phyloP scores from a whole-genome alignment of 495 filamentous ascomycete genomes.

The Bryoglossum gracile region DNA sequence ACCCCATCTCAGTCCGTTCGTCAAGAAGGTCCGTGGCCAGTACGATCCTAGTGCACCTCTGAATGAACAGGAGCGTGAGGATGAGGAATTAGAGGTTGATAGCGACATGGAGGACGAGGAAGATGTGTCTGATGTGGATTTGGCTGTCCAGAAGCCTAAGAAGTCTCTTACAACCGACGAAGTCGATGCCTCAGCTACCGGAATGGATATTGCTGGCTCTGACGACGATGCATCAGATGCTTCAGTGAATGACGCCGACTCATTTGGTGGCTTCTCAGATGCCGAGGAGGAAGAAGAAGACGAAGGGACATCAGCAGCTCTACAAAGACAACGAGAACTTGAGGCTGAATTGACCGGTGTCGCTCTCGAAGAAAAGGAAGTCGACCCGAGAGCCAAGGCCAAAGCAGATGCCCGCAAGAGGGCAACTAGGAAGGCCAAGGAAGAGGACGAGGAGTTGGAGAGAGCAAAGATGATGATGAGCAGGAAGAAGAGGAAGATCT shows the following conservation, averaged over 20 bases:
- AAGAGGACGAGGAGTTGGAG: constrained; percentile 78
- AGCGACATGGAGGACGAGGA: constrained; percentile 40
- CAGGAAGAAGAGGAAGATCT: constrained; percentile 81
- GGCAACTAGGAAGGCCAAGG: constrained; percentile 57
- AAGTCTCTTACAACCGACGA: constrained; percentile 30
- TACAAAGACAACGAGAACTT: constrained; percentile 76
- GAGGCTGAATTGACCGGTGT: constrained; percentile 74
- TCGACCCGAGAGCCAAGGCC: constrained; percentile 49
- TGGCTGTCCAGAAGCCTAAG: constrained; percentile 25
- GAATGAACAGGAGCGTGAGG: constrained; percentile 76
- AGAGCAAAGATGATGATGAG: constrained; percentile 89
- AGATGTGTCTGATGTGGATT: constrained; percentile 35
- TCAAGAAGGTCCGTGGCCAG: constrained; percentile 71
- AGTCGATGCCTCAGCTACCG: constrained; percentile 32
- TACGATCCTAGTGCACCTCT: constrained; percentile 84
- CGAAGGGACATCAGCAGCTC: constrained; percentile 38
- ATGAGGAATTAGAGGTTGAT: constrained; percentile 56
- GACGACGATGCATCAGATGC: constrained; percentile 38
- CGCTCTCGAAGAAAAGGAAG: constrained; percentile 33
- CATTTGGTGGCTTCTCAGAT: constrained; percentile 38
- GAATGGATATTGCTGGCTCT: constrained; percentile 35
- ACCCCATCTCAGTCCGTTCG: constrained; percentile 93
- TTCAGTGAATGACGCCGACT: constrained; percentile 29
- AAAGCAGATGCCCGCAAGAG: constrained; percentile 58
- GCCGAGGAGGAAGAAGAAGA: constrained; percentile 43